Evolutionary conservation across 352 stramenopile species (phyloP).

Genomic region (Globisporangium sylvaticum): DNA sequence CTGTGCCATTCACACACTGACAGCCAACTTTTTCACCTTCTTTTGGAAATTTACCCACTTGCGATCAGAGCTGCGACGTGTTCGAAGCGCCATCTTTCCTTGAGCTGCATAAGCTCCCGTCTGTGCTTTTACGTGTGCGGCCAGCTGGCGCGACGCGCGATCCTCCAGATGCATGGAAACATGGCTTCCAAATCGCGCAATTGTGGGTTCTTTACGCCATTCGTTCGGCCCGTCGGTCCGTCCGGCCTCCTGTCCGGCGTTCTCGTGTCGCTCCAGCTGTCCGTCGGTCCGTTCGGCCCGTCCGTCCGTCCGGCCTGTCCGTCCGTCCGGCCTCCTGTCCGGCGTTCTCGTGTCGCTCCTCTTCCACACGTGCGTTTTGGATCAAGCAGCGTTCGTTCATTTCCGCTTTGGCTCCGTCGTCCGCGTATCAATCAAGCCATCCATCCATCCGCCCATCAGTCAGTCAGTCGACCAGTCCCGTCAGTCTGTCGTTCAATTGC

Average conservation of each 20-base stretch:
- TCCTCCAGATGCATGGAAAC: not conserved
- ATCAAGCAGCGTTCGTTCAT: not conserved
- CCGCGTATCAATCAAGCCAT: not conserved
- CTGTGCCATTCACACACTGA: not conserved
- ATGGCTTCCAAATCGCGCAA: constrained; percentile 2
- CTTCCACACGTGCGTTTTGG: not conserved
- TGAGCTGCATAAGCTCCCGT: not conserved
- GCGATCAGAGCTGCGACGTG: constrained; percentile 1
- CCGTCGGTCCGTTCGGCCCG: too few species aligned
- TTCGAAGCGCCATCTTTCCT: not conserved
- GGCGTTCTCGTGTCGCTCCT: not conserved
- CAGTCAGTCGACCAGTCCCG: not conserved
- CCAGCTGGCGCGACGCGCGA: not conserved
- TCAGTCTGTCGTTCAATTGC: not conserved
- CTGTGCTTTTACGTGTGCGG: not conserved
- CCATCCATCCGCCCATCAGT: not conserved
- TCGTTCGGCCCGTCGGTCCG: not conserved
- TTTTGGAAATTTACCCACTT: not conserved
- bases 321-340: too few species aligned
- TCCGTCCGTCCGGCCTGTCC: too few species aligned
- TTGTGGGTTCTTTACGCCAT: not conserved
- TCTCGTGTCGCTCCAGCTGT: not conserved
- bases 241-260: not conserved
- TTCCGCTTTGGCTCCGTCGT: not conserved
- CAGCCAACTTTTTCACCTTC: not conserved